A percentile compares a stretch with the other conserved stretches of the same genome.
These are phyloP conservation scores for Tylopilus subfusipes DNA, from an alignment of 768 basidiomycete genomes.

Conservation along the genomic window DNA sequence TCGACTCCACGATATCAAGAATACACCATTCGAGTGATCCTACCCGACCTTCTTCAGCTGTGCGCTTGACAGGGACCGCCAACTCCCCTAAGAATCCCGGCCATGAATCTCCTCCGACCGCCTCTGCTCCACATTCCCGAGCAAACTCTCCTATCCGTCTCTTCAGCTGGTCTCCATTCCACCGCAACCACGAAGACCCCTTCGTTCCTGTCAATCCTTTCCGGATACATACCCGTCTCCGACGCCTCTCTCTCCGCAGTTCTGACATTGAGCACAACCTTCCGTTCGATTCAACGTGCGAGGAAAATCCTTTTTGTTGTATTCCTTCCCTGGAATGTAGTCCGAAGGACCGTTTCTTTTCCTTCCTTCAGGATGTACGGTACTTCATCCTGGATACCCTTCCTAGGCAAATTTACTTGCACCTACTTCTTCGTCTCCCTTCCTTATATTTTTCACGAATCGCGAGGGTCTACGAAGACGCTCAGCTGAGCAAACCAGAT, in stretches of 20 bases:
- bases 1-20: constrained; percentile 9
- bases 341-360: constrained; percentile 11
- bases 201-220: constrained; percentile 59
- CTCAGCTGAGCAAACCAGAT: constrained; percentile 73
- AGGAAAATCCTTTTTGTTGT: constrained; percentile 23
- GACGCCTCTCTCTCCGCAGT: constrained; percentile 20
- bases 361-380: constrained; percentile 18
- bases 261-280: constrained; percentile 19
- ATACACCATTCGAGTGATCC: constrained; percentile 9
- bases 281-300: constrained; percentile 21
- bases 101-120: constrained; percentile 25
- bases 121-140: constrained; percentile 38
- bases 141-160: constrained; percentile 57
- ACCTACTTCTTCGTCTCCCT: constrained; percentile 63
- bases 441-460: constrained; percentile 79
- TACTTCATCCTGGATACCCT: constrained; percentile 36
- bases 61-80: constrained; percentile 3
- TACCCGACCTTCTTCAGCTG: constrained; percentile 5
- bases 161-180: constrained; percentile 51
- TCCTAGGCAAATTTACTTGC: constrained; percentile 43
- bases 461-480: constrained; percentile 70
- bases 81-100: constrained; percentile 19
- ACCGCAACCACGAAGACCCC: constrained; percentile 49
- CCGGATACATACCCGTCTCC: constrained; percentile 28
- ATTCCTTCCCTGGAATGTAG: constrained; percentile 16